phyloP scores from a whole-genome alignment of 106 monocot genomes.

The Acorus calamus region DNA sequence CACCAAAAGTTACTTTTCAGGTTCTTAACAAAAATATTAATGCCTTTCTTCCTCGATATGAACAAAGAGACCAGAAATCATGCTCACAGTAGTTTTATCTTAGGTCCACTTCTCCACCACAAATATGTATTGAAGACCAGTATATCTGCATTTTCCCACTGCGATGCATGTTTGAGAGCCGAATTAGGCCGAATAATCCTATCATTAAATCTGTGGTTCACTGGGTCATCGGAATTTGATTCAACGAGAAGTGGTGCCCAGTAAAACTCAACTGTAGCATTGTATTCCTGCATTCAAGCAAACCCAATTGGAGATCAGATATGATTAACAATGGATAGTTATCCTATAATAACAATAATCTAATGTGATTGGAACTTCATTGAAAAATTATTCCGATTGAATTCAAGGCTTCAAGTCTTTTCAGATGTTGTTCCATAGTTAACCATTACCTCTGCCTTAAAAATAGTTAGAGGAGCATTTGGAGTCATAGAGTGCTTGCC shows the following conservation, averaged over 20 bases:
- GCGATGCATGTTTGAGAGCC: slow-evolving; percentile 47
- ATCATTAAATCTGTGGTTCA: slow-evolving; percentile 63
- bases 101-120: slow-evolving; percentile 79
- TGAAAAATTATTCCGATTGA: too few species aligned
- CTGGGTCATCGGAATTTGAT: slow-evolving; percentile 83
- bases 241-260: slow-evolving; percentile 82
- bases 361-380: too few species aligned
- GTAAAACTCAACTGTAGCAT: slow-evolving; percentile 73
- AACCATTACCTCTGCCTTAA: slow-evolving; percentile 44
- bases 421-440: not conserved
- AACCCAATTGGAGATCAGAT: too few species aligned
- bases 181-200: slow-evolving; percentile 54
- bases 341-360: too few species aligned
- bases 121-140: slow-evolving; percentile 71
- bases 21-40: not conserved
- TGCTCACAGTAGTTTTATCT: slow-evolving; percentile 64
- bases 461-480: slow-evolving; percentile 59
- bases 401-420: too few species aligned
- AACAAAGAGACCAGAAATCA: not conserved
- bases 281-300: slow-evolving; percentile 41
- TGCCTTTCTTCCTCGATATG: not conserved
- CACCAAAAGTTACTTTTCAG: slow-evolving; percentile 3
- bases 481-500: slow-evolving; percentile 73
- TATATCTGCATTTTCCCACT: slow-evolving; percentile 69
- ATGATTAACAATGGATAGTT: too few species aligned